phyloP scores from a whole-genome alignment of 805 yeast genomes.

The Kuraishia ogatae region DNA sequence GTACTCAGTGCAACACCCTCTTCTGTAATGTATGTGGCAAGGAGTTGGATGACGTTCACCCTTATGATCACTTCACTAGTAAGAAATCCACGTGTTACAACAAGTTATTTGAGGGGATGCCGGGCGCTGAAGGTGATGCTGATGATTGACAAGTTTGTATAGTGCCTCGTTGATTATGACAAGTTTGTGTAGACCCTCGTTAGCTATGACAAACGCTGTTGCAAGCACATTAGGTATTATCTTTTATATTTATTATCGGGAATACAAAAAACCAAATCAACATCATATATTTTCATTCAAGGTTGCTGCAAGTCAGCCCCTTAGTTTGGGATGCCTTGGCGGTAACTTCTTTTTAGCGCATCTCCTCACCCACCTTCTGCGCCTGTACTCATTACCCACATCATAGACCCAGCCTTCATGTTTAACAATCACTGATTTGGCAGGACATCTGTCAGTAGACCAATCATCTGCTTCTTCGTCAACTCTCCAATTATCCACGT shows the following conservation, averaged over 20 bases:
- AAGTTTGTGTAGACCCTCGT: too few species aligned
- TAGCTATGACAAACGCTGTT: too few species aligned
- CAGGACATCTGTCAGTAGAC: conserved; percentile 36
- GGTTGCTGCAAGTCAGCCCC: not conserved
- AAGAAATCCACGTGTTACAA: conserved; percentile 35
- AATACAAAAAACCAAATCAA: not conserved
- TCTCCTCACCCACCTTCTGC: conserved; percentile 47
- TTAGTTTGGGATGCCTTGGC: conserved; percentile 11
- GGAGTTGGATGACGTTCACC: conserved; percentile 27
- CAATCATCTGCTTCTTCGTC: conserved; percentile 48
- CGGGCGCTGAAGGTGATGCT: conserved; percentile 14
- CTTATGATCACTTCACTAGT: conserved; percentile 45
- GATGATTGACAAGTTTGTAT: too few species aligned
- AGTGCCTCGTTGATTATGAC: too few species aligned
- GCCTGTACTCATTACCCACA: conserved; percentile 38
- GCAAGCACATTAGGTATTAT: too few species aligned
- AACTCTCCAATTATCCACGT: conserved; percentile 55
- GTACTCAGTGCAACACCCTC: conserved; percentile 34
- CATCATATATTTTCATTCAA: too few species aligned
- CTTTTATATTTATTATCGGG: not conserved
- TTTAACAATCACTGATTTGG: conserved; percentile 19
- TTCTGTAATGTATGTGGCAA: conserved; percentile 53
- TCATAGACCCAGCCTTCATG: conserved; percentile 47
- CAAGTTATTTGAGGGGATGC: conserved; percentile 43
- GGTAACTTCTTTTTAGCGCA: conserved; percentile 40